phyloP scores from a whole-genome alignment of 2,329 filamentous ascomycete species.

The Aspergillus sp. region DNA sequence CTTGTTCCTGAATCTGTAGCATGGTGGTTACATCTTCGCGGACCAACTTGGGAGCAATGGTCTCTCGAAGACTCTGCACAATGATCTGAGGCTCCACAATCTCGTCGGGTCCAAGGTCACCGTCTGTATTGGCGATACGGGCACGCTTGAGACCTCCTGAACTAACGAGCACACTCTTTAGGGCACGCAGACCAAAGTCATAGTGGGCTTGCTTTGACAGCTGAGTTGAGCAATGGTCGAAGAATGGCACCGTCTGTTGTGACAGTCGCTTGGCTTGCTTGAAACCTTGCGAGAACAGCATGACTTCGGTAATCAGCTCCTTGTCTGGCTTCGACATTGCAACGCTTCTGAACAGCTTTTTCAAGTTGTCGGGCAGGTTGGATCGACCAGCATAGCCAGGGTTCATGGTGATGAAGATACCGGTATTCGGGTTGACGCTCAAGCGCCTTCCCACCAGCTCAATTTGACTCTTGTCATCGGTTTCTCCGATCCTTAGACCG shows the following conservation, averaged over 20 bases:
- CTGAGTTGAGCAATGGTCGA: conserved; percentile 80
- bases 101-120: conserved; percentile 66
- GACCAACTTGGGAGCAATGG: conserved; percentile 96
- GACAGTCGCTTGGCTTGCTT: conserved; percentile 92
- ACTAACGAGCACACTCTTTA: conserved; percentile 98
- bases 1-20: conserved; percentile 77
- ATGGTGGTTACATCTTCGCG: conserved; percentile 89
- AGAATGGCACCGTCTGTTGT: conserved; percentile 96
- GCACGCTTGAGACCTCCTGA: conserved; percentile 94
- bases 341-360: conserved; percentile 98
- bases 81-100: conserved; percentile 95
- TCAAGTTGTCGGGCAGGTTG: conserved; percentile 97
- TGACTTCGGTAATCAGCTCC: conserved; percentile 98
- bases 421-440: conserved; percentile 87
- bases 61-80: conserved; percentile 97
- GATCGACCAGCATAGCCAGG: conserved; percentile 97
- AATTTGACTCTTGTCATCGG: conserved; percentile 85
- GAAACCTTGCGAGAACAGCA: conserved; percentile 99
- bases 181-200: conserved; percentile 93
- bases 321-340: conserved; percentile 99
- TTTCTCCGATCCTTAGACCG: conserved; percentile 81
- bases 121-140: conserved; percentile 65
- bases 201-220: conserved; percentile 98
- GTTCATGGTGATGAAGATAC: conserved; percentile 99
- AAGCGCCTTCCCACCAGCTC: conserved; percentile 92